phyloP scores from a whole-genome alignment of 257 asterid genomes.

The Solanum clarkiae region DNA sequence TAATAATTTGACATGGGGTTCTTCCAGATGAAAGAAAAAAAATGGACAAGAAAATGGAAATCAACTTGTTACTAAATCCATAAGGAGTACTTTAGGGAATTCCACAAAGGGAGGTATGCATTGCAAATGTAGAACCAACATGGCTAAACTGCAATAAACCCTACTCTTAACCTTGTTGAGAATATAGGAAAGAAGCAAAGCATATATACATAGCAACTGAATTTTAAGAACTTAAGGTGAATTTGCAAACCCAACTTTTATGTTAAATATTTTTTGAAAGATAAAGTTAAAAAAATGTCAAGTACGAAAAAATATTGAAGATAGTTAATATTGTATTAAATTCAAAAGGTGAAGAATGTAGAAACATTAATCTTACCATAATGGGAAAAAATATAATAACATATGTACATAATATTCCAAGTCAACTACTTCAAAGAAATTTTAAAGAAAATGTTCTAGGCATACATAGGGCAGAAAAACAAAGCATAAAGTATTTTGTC shows the following conservation, averaged over 20 bases:
- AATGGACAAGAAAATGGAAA: background rate
- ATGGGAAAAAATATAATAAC: background rate
- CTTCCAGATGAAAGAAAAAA: background rate
- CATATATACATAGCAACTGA: background rate
- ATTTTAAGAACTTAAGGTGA: background rate
- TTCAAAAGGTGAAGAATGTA: background rate
- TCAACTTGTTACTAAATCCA: background rate
- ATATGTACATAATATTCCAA: background rate
- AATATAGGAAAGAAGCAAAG: background rate
- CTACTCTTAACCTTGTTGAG: background rate
- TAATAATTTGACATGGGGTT: background rate
- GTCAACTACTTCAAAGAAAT: background rate
- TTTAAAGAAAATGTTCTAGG: background rate
- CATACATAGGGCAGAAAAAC: background rate
- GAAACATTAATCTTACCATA: background rate
- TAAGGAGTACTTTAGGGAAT: background rate
- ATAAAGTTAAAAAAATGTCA: background rate
- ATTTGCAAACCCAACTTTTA: background rate
- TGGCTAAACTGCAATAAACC: background rate
- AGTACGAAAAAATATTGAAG: background rate
- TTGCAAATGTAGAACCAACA: background rate
- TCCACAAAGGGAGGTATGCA: background rate
- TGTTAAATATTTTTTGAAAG: background rate
- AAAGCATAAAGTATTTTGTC: background rate
- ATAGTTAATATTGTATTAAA: background rate